These are phyloP conservation scores for Solanum appendiculatum DNA, from an alignment of 257 asterid genomes.

Conservation along the genomic window DNA sequence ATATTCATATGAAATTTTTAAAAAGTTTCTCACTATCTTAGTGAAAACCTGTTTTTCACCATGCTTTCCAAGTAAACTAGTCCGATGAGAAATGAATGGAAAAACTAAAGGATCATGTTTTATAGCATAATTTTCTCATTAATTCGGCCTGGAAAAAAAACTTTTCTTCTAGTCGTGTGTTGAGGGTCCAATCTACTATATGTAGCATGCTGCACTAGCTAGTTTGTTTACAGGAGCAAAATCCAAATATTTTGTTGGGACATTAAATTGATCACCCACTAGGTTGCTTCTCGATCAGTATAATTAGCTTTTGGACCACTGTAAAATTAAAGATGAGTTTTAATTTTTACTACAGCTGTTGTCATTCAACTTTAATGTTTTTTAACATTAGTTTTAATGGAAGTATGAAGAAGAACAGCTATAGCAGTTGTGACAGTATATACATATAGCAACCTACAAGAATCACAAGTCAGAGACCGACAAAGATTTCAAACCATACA, in stretches of 20 bases:
- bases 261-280: not conserved
- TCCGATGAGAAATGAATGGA: too few species aligned
- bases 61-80: too few species aligned
- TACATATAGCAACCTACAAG: not conserved
- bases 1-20: too few species aligned
- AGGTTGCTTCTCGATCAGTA: not conserved
- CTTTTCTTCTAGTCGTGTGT: not conserved
- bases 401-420: not conserved
- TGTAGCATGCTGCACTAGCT: not conserved
- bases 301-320: not conserved
- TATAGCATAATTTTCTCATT: too few species aligned
- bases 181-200: not conserved
- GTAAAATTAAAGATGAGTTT: not conserved
- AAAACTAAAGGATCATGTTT: too few species aligned
- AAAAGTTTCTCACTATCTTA: too few species aligned
- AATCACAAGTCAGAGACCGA: not conserved
- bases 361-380: not conserved
- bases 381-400: not conserved
- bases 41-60: accelerated
- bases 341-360: not conserved
- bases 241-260: not conserved
- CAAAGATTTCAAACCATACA: not conserved
- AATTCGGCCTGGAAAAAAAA: too few species aligned
- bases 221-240: not conserved
- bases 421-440: not conserved